phyloP scores from a whole-genome alignment of 345 rosid species.

The Physaria fendleri region DNA sequence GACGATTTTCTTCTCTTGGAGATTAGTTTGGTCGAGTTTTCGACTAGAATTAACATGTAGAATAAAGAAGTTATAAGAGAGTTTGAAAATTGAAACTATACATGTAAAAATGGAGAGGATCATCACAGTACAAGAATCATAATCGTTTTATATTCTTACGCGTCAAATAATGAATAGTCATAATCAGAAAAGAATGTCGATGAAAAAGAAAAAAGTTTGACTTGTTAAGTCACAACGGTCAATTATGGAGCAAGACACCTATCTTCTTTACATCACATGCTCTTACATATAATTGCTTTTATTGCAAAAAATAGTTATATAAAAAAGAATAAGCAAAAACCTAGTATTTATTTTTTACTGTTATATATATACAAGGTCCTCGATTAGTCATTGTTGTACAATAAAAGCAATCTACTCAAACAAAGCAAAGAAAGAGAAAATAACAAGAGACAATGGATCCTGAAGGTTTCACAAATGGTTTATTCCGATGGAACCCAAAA shows the following conservation, averaged over 20 bases:
- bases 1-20: too few species aligned
- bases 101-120: neutral
- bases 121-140: slow-evolving; percentile 8
- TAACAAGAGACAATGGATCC: slow-evolving; percentile 49
- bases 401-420: slow-evolving; percentile 23
- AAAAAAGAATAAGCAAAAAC: slow-evolving; percentile 10
- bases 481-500: slow-evolving; percentile 81
- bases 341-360: slow-evolving; percentile 27
- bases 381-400: slow-evolving; percentile 18
- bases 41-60: too few species aligned
- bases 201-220: slow-evolving; percentile 30
- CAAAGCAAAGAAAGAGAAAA: neutral
- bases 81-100: too few species aligned
- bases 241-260: slow-evolving; percentile 32
- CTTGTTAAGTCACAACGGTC: slow-evolving; percentile 52
- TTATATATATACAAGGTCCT: slow-evolving; percentile 26
- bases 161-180: slow-evolving; percentile 26
- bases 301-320: slow-evolving; percentile 12
- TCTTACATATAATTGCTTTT: neutral
- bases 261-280: neutral
- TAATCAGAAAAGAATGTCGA: slow-evolving; percentile 15
- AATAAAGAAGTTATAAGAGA: too few species aligned
- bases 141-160: slow-evolving; percentile 27
- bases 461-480: slow-evolving; percentile 63
- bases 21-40: too few species aligned